Conservation (phyloP, 805 yeast genomes). For the Candida taoyuanica region DNA sequence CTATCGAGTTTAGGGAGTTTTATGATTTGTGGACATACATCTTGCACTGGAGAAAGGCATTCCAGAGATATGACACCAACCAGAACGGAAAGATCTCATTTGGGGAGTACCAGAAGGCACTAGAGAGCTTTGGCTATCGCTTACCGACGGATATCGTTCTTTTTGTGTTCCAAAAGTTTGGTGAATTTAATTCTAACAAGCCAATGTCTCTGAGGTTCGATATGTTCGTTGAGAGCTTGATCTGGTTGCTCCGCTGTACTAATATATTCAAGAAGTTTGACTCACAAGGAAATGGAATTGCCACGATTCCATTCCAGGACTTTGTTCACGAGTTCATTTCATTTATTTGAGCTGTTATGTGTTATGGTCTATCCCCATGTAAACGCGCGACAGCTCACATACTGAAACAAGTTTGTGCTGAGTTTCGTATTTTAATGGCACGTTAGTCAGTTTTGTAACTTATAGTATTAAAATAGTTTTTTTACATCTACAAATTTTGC, state of each 20-base stretch:
- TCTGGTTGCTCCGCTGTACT: slow-evolving; percentile 71
- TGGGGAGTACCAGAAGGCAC: slow-evolving; percentile 58
- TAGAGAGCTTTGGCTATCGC: slow-evolving; percentile 62
- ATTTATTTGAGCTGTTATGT: slow-evolving; percentile 12
- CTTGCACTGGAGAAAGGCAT: slow-evolving; percentile 60
- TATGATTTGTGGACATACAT: slow-evolving; percentile 65
- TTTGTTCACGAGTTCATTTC: slow-evolving; percentile 50
- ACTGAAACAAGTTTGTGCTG: too few species aligned
- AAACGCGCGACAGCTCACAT: too few species aligned
- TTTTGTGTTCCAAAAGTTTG: slow-evolving; percentile 53
- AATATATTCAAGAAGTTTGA: slow-evolving; percentile 77
- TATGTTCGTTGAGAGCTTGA: slow-evolving; percentile 73
- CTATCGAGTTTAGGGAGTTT: slow-evolving; percentile 55
- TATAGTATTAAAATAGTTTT: too few species aligned
- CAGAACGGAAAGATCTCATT: slow-evolving; percentile 55
- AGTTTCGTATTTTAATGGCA: too few species aligned
- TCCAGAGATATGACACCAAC: slow-evolving; percentile 57
- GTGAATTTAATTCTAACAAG: slow-evolving; percentile 31
- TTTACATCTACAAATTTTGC: too few species aligned
- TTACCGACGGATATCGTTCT: slow-evolving; percentile 52
- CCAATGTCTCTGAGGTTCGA: slow-evolving; percentile 60
- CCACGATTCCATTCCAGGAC: slow-evolving; percentile 60
- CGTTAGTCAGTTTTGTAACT: too few species aligned
- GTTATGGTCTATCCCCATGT: too few species aligned
- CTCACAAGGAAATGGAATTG: slow-evolving; percentile 67